Evolutionary conservation across 2,329 filamentous ascomycete genomes (phyloP), one percentile per base, ranked within the genome.

Genomic region (Sporothrix humicola): DNA sequence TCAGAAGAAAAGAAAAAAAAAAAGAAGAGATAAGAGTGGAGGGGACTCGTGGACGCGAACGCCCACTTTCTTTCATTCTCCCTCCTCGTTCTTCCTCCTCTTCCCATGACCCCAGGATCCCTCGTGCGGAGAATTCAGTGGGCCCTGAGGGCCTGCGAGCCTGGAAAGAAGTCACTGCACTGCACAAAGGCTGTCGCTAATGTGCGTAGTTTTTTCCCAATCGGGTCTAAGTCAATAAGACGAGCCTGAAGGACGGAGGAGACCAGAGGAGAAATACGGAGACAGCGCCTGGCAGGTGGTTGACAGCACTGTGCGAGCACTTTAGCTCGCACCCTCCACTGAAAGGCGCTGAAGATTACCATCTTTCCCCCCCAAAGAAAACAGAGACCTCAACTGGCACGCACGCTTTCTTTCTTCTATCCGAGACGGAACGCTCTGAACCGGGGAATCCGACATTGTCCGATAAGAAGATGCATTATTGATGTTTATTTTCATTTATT

Each of bases 161-260:
- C 3, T 26, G 23, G 23, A 26, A 26, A 26, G 23, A 37, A 37
- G 7, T 37, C 4, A 52, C 12, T 56, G 8, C 15, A 3, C 13
- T n/a, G 13, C 15, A 1, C 6, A 23, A 7, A 56, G 52, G 4
- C 52, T 23, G 20, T 61, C 65, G 23, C 63, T 59, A 59, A 59
- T 59, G 42, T 68, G 46, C 46, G 46, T 48, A 31, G 44, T 48
- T 48, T 26, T 69, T 59, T 59, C 68, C 52, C n/a, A 58, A 58
- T 58, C 37, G 50, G 68, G 52, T 70, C 56, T 54, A 69, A 69
- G 65, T 54, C 65, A 69, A 31, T 12, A 63, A 63, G 59, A 63
- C 37, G n/a, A 10, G 52, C 31, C 31, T 37, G 31, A 37, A 37
- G 31, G 31, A 37, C 31, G 31, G 23, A 26, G 23, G 23, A 26